Evolutionary conservation across 176 grass and related monocot species (phyloP), one percentile per base, ranked within the genome.

Genomic region (Eragrostis nindensis): DNA sequence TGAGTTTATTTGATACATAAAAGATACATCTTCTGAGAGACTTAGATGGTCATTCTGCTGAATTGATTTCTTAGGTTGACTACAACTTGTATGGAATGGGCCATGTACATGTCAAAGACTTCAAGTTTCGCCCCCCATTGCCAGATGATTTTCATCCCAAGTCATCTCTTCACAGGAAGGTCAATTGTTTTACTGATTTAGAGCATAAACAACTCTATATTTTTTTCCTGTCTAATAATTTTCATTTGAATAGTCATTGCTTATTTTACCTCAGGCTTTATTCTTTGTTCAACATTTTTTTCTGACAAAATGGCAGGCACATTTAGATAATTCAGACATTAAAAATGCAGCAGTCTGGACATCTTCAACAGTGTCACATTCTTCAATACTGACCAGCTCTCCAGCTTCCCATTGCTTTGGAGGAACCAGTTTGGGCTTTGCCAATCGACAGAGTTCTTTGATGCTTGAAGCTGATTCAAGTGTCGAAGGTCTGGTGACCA

Each of bases 61-160:
- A 65, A 83, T 83, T 84, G 79, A 57, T 76, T 50, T 76, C 87
- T 72, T 80, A 98, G 95, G 75, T 98, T 40, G 95, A 98, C 81
- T 92, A 91, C 74, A 98, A 98, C 88, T 94, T 98, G 77, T 94
- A 91, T 92, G 95, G 95, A 83, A 98, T 98, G 95, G 77, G 92
- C 66, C 86, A 94, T 86, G 82, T 94, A 93, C 95, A 94, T 83
- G 90, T 86, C n/a, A 91, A 90, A 91, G 87, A 89, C 56, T 80
- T 98, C 76, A 94, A 92, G 46, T 98, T 98, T 76, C 88, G 92
- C 63, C 74, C 78, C 87, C 95, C 90, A 56, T 70, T 98, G 71
- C 95, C 95, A 62, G 90, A 89, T 85, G 66, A 76, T 83, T 94
- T 94, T 89, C 36, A 62, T 64, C 76, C 79, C 24, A 87, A 87